Evolutionary conservation across 768 basidiomycete species (phyloP), one percentile per base, ranked within the genome.

Genomic region (Lenzites betulinus): DNA sequence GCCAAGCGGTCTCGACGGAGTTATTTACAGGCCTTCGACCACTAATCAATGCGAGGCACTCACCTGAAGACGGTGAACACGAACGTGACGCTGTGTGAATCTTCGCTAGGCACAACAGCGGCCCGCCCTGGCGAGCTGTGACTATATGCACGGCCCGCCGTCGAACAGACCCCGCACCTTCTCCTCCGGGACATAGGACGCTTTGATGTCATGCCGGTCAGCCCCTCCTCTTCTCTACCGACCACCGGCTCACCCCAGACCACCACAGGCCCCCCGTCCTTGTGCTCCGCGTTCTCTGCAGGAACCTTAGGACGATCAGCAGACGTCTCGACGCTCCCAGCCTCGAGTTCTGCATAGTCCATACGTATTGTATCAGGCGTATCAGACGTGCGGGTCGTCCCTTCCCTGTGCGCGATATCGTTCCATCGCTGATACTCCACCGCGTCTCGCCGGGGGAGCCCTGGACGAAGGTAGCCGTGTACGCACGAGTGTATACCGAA

Each of bases 181-280:
- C 59, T 60, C 26, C 20, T 33, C 48, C 20, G 15, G 59, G 52
- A 26, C 26, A 38, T 42, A 48, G 35, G 25, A 53, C 22, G 43
- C 22, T 46, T 60, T 60, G 59, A 60, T 60, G 59, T 60, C 59
- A 60, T 60, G 59, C 51, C 51, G 59, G 59, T 59, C 11, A n/a
- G 58, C 46, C 13, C 12, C 42, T 47, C 51, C 7, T 11, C 51
- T 60, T 54, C 59, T 60, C 44, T 48, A 53, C 58, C 58, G 58
- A 36, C 46, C 52, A 48, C 51, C 51, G 36, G 38, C 59, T 54
- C 20, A 39, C 49, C 38, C 51, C 36, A 51, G 41, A 58, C 48
- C 57, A 35, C 28, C 38, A 33, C 38, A 49, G 46, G 39, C 35
- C 48, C 20, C 5, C 25, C 33, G 33, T n/a, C 49, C 49, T 50